A percentile compares a stretch with the other conserved stretches of the same genome.
These are phyloP conservation scores for Cutaneotrichosporon cyanovorans DNA, from an alignment of 1,284 basidiomycete genomes.

Conservation along the genomic window DNA sequence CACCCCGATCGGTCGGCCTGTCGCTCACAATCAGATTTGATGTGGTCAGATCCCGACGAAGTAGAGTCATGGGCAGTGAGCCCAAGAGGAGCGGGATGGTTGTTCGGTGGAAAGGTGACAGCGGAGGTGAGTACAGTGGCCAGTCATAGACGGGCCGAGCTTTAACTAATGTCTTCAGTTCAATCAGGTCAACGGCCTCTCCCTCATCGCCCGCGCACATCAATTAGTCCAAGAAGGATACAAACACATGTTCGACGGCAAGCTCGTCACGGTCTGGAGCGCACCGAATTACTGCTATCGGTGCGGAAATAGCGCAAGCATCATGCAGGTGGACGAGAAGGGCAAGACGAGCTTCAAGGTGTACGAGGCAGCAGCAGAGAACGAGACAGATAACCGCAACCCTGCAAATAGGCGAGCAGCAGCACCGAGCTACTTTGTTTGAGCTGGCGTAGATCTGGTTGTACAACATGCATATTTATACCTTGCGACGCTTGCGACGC, in stretches of 20 bases:
- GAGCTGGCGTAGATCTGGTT: conserved; percentile 1
- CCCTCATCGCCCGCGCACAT: conserved; percentile 82
- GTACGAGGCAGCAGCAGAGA: conserved; percentile 76
- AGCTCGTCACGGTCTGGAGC: conserved; percentile 94
- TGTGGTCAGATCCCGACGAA: conserved; percentile 98
- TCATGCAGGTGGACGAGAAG: conserved; percentile 55
- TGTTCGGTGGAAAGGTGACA: conserved; percentile 84
- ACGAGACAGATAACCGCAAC: conserved; percentile 59
- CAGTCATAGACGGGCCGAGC: too few species aligned
- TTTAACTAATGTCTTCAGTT: conserved; percentile 53
- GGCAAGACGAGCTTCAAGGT: conserved; percentile 65
- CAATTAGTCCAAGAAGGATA: conserved; percentile 95
- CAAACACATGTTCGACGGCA: conserved; percentile 94
- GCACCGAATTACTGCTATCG: conserved; percentile 95
- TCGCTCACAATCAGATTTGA: conserved; percentile 58
- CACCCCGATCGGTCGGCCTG: neutral
- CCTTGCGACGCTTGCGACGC: neutral
- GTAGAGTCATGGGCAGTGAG: conserved; percentile 93
- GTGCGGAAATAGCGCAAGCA: conserved; percentile 70
- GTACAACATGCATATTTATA: conserved; percentile 21
- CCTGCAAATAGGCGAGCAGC: conserved; percentile 39
- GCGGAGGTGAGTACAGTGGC: conserved; percentile 56
- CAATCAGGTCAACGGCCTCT: conserved; percentile 79
- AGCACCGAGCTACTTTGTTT: conserved; percentile 21
- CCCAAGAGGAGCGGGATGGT: conserved; percentile 88